Conservation (phyloP, 192 early-diverging fungal species). For the Gryganskiella cystojenkinii region DNA sequence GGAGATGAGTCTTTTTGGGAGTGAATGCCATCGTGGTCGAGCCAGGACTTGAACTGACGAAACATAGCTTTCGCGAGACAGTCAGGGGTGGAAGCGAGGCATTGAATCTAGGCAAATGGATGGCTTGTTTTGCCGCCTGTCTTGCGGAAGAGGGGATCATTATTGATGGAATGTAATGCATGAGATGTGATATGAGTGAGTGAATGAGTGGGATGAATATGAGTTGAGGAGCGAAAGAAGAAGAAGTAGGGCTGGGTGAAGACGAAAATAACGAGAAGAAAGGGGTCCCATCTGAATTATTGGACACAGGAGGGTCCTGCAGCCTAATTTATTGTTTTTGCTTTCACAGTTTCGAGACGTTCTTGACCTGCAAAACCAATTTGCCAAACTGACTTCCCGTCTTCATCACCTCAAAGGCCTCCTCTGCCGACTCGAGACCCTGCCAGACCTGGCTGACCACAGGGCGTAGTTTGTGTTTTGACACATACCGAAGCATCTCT, state of each 20-base stretch:
- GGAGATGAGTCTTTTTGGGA: too few species aligned
- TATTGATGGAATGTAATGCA: constrained; percentile 14
- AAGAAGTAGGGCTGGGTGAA: neutral
- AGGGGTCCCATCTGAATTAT: too few species aligned
- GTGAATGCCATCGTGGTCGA: too few species aligned
- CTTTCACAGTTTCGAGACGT: neutral
- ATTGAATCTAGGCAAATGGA: neutral
- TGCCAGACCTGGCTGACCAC: constrained; percentile 60
- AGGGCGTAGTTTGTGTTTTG: constrained; percentile 62
- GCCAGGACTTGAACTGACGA: too few species aligned
- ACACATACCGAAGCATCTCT: constrained; percentile 66
- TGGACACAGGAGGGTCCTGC: too few species aligned
- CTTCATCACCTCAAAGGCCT: neutral
- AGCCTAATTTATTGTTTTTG: too few species aligned
- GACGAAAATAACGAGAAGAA: too few species aligned
- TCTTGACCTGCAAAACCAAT: neutral
- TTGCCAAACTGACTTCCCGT: constrained; percentile 1
- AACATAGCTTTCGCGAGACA: neutral
- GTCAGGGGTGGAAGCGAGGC: neutral
- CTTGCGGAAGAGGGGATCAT: constrained; percentile 15
- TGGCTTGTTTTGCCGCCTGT: constrained; percentile 9
- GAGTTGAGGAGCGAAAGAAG: neutral
- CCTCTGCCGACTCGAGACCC: constrained; percentile 33
- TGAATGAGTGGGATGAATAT: neutral
- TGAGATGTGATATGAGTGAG: neutral